Conservation (phyloP, 2,329 filamentous ascomycete species). For the Botrytis deweyae region DNA sequence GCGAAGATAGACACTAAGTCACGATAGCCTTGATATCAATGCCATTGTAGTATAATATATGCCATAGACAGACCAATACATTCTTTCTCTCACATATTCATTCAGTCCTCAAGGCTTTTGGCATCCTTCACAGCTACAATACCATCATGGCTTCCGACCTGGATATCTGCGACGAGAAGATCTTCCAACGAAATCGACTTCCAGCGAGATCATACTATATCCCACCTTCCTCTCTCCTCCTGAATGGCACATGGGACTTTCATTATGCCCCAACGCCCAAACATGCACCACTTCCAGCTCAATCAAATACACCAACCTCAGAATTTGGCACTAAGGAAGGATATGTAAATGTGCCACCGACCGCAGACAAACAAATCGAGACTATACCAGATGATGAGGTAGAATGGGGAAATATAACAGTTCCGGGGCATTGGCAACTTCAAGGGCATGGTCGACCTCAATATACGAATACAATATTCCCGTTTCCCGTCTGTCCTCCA, state of each 20-base stretch:
- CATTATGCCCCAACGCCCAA: conserved; percentile 48
- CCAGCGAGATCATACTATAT: conserved; percentile 54
- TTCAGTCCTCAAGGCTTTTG: background rate
- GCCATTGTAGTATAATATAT: background rate
- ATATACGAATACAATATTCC: conserved; percentile 65
- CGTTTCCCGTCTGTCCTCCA: conserved; percentile 65
- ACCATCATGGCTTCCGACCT: conserved; percentile 14
- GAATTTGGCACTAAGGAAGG: conserved; percentile 1
- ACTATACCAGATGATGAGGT: background rate
- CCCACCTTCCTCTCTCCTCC: conserved; percentile 48
- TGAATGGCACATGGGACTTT: conserved; percentile 60
- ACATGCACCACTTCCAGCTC: conserved; percentile 43
- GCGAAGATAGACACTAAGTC: background rate
- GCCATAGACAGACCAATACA: background rate
- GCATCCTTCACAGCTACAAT: background rate
- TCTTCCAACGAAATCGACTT: conserved; percentile 55
- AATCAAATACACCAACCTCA: conserved; percentile 8
- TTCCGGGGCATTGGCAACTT: conserved; percentile 69
- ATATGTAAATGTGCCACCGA: background rate
- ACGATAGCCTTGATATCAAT: background rate
- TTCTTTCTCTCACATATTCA: background rate
- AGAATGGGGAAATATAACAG: conserved; percentile 45
- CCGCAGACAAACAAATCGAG: background rate
- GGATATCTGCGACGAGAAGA: conserved; percentile 51
- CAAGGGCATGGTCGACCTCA: conserved; percentile 65